Base-by-base conservation (phyloP, 805 yeast genomes). In the Spathaspora gorwiae region DNA sequence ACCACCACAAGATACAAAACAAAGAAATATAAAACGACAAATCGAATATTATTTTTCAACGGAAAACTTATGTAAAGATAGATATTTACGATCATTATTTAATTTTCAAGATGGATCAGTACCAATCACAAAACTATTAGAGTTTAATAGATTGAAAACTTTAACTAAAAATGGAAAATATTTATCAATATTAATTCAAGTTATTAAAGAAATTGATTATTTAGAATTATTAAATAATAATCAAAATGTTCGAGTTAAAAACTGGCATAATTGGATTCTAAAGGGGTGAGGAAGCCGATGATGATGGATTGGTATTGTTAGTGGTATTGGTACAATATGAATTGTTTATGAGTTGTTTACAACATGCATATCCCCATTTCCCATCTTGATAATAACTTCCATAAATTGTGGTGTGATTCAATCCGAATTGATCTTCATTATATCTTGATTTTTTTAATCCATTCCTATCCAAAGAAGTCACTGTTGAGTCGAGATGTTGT, bases 321-420 rank as follows among this genome's bases (percentile, higher is more conserved):
- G n/a, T n/a, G 9, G 32, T 29, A 9, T 27, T 19, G 13, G 36
- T 26, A 41, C 57, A 54, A 9, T 27, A 10, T 3, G 45, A 38
- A 32, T 52, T 39, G 30, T 35, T 42, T 15, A 29, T 42, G 6
- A 43, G 43, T 36, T 45, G 48, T 40, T 46, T 45, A 34, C 62
- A 57, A 36, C 62, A 57, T 15, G 40, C 35, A 36, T 52, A 57
- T 6, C 62, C 62, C 62, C 62, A 57, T 40, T 51, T 42, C 4
- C 62, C 62, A 9, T 50, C 39, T 11, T 37, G 32, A 47, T 46
- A 57, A 40, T 48, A 56, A 38, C 62, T 57, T 26, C 62, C 62
- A 38, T 42, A 57, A 8, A 54, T 45, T 5, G 42, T n/a, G 6
- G 43, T 33, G 40, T 56, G 60, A 36, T 47, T 42, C 15, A 44